Evolutionary conservation across 1,284 basidiomycete genomes (phyloP), one percentile per base, ranked within the genome.

Genomic region (Inonotus obliquus): DNA sequence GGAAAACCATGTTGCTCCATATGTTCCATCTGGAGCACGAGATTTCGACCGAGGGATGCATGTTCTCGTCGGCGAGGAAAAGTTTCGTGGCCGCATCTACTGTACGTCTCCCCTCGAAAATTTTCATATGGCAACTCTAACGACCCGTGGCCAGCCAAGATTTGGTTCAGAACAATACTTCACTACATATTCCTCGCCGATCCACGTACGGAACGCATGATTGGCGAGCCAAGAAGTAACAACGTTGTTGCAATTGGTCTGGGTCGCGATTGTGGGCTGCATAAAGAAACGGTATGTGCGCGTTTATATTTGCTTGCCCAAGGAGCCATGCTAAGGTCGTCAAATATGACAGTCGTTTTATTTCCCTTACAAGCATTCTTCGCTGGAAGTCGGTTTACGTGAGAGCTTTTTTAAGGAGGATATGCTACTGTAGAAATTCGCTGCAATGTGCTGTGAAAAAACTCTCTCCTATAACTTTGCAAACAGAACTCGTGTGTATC

Each of bases 181-280:
- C 82, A 83, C 66, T 79, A 77, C 67, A 71, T 76, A 55, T 82
- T 84, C 72, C 71, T 81, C n/a, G 72, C 74, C 1, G 82, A 84
- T 56, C 72, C 78, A 2, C 72, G 81, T 37, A 81, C 81, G 2
- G 67, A 75, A 10, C 72, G 77, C 25, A 73, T 80, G 21, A 64
- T 80, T 29, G 79, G 78, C 52, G 82, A 84, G 66, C 82, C 82
- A 0, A 77, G 71, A 56, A 67, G 69, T 7, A 64, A 69, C 3
- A 80, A 79, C 64, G 49, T 63, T 0, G 70, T 72, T 1, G 75
- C 81, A n/a, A 60, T 75, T 39, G 72, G 69, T 39, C 67, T 72
- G 10, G 66, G 64, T 0, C 21, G 67, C 1, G 66, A 66, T 35
- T 64, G 74, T 4, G 72, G 72, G 11, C 76, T 74, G 69, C 72